Base-by-base conservation (phyloP, 768 basidiomycete species). In the Tricholoma sp. region DNA sequence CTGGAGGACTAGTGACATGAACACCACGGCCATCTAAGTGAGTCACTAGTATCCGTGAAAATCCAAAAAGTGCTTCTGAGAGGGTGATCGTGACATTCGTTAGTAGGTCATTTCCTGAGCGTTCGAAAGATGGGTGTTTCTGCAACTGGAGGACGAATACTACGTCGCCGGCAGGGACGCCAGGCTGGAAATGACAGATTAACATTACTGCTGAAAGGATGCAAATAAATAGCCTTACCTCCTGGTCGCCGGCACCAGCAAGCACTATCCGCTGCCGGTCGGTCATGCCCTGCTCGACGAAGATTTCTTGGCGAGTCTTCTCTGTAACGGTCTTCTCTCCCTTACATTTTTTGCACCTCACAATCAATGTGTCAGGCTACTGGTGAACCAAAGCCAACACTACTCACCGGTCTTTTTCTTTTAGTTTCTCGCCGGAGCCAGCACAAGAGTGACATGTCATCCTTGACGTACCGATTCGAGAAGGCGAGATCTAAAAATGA, bases 11-110 rank as follows among this genome's bases (percentile, higher is more conserved):
- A 0, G 83, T 73, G 11, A 97, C 82, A 35, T 83, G 84, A 52
- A 98, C 79, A n/a, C 94, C 94, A 12, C 94, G 84, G 9, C 94
- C 94, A 66, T 99, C 96, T 29, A 99, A 79, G 69, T 99, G 96
- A 6, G 87, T 90, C 57, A 99, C 75, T 21, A 97, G 73, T 60
- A 98, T 87, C 24, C 96, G 84, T 49, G 87, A 90, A 74, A 99
- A 95, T n/a, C 96, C 96, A 54, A 97, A 81, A 9, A 98, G 81
- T 3, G 94, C 91, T 72, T 99, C 96, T 9, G 94, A 95, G 27
- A 98, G 78, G 0, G 93, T 95, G 56, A 99, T 87, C 47, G 85
- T 85, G 56, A 94, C 83, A 31, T 82, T 84, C 2, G 91, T 85
- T 37, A 90, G 76, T 31, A 99, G 80, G 66, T 95, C 89, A 58